Conservation (phyloP, 257 asterid species). For the Solanum gracilifrons region DNA sequence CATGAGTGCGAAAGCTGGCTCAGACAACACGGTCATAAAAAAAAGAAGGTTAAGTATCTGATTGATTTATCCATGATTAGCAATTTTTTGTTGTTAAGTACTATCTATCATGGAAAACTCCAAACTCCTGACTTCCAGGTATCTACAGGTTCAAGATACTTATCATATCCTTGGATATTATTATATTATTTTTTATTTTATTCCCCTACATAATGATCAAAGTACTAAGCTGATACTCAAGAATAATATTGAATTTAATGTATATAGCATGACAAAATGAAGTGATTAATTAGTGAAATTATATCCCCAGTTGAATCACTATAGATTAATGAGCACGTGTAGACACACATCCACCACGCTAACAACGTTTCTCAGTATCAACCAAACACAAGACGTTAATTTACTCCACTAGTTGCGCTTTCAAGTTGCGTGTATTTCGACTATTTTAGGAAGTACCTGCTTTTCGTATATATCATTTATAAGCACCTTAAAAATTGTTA, state of each 20-base stretch:
- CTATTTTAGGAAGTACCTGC: too few relatives aligned
- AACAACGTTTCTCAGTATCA: not conserved
- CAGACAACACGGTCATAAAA: too few relatives aligned
- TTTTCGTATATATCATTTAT: not conserved
- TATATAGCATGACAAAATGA: not conserved
- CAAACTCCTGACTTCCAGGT: not conserved
- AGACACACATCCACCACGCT: constrained; percentile 2
- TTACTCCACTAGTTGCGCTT: not conserved
- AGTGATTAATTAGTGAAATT: not conserved
- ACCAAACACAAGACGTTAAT: not conserved
- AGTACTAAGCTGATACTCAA: not conserved
- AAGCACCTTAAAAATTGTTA: not conserved
- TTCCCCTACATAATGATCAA: not conserved
- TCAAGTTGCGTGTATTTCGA: too few relatives aligned
- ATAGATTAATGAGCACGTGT: constrained; percentile 1
- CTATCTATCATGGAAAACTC: not conserved
- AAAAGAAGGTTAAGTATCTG: not conserved
- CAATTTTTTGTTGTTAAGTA: not conserved
- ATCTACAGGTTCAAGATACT: not conserved
- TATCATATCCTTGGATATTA: not conserved
- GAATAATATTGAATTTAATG: not conserved
- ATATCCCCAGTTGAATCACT: not conserved
- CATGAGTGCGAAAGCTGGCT: not conserved
- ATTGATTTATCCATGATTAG: not conserved
- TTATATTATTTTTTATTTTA: not conserved